Evolutionary conservation across 805 yeast species (phyloP).

Genomic region (Yarrowia porcina): DNA sequence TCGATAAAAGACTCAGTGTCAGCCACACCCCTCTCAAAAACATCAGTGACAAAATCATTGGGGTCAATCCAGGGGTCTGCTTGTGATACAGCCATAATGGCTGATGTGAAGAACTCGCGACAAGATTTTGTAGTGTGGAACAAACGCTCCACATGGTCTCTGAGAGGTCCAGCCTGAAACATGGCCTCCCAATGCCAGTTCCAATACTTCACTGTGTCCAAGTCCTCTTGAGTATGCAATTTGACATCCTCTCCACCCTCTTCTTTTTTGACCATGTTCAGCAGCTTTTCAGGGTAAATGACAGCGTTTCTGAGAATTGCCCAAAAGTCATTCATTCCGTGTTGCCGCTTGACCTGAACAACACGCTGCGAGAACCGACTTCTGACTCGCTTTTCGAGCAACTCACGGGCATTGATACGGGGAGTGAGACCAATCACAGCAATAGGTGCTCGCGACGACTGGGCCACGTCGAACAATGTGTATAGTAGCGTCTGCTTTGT

Average conservation of each 20-base stretch:
- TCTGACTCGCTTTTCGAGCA: conserved; percentile 85
- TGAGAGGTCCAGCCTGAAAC: conserved; percentile 35
- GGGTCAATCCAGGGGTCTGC: conserved; percentile 33
- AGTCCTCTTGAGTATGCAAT: conserved; percentile 16
- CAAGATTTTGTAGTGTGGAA: conserved; percentile 60
- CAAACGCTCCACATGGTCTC: conserved; percentile 44
- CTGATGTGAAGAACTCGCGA: conserved; percentile 40
- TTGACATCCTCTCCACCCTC: background rate
- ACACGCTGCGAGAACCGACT: conserved; percentile 83
- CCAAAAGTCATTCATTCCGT: conserved; percentile 50
- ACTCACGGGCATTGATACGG: conserved; percentile 70
- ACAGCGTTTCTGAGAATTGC: conserved; percentile 46
- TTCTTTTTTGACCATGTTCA: conserved; percentile 27
- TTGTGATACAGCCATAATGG: conserved; percentile 33
- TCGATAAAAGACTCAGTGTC: conserved; percentile 34
- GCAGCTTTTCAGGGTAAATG: conserved; percentile 23
- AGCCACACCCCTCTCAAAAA: conserved; percentile 32
- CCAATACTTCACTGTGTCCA: conserved; percentile 30
- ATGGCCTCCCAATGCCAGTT: conserved; percentile 29
- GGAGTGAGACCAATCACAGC: conserved; percentile 79
- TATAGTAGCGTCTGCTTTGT: conserved; percentile 80
- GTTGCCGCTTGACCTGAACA: conserved; percentile 55
- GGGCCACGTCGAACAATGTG: conserved; percentile 84
- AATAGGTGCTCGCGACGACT: conserved; percentile 64
- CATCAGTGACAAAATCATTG: conserved; percentile 15